Base-by-base conservation (phyloP, 2,329 filamentous ascomycete genomes). In the Plectosphaerella sp. region DNA sequence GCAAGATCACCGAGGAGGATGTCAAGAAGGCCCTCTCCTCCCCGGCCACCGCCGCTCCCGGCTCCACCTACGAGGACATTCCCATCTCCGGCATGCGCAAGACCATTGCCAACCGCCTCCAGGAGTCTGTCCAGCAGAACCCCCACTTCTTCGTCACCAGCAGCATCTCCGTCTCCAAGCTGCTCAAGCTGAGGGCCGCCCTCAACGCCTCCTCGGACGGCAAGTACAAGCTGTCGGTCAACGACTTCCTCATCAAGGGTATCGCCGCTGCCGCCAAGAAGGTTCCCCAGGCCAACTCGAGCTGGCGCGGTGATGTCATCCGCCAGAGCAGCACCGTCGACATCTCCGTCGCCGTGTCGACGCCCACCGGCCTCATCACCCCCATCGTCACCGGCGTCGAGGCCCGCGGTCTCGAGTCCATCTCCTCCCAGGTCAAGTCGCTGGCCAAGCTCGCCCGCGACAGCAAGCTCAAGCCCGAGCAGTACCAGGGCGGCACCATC, bases 181-280 rank as follows among this genome's bases (percentile, higher is more conserved):
- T 99, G 47, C 79, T 96, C 66, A 97, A 97, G 81, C 91, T 99
- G 63, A 91, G 94, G 66, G 84, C 90, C 75, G 91, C 93, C 54
- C 84, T 99, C 61, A 99, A 99, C 78, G 83, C 85, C 67, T 86
- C 89, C 12, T 79, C 90, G 47, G 87, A 96, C 57, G 94, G 93
- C 75, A 86, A 91, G 74, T 99, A 96, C 84, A 99, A 97, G 84
- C 89, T 99, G 54, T 97, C 92, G n/a, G 91, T 99, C 75, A 99
- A 99, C 76, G 94, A 99, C 76, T 96, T 99, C 82, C 81, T 99
- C 58, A 91, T 99, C 82, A 99, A 99, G 84, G 94, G 93, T 62
- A 89, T 93, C 54, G 89, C 84, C 54, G 78, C 89, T 57, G 94
- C 94, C 57, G 91, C 88, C 69, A 87, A 87, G 77, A 97, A 96